Base-by-base conservation (phyloP, 768 basidiomycete genomes). In the Xerocomellus amylosporus region DNA sequence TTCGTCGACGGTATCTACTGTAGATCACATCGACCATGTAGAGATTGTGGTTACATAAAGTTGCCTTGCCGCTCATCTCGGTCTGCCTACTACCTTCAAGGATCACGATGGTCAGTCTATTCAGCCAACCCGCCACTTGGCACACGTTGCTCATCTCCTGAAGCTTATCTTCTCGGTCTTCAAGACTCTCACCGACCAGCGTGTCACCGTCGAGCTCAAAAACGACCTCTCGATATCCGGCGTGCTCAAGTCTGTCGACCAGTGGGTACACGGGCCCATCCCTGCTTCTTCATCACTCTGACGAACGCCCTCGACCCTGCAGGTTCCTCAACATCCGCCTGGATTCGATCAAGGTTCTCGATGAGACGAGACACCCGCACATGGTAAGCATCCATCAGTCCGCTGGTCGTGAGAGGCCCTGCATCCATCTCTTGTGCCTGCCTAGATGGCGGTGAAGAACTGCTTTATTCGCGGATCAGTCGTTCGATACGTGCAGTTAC, bases 401-500 rank as follows among this genome's bases (percentile, higher is more conserved):
- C 24, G 17, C 10, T 37, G 8, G 37, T 19, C 33, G 22, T 41
- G 34, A 8, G n/a, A 9, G 26, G 14, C 31, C 31, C 28, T 53
- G 3, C 12, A 38, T 39, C 30, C 33, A 33, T 47, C 4, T 5
- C 9, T 37, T 5, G 24, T 33, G 33, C 13, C 42, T 52, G 17
- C 43, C 34, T 62, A 98, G 96, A 94, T 98, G 86, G 94, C 96
- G 0, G 94, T 99, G 40, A 96, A 95, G 77, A 98, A 98, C 72
- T 97, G 94, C 71, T 99, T 99, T 69, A 99, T 99, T 64, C 88
- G 97, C 40, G 97, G 97, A 58, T 96, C 93, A 17, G 97, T 98
- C 14, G 95, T 99, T 49, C 88, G 97, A 61, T 99, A 99, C 65
- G 97, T 98, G 19, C 92, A 96, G 68, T 78, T 99, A 51, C 93